Conservation (phyloP, 1,284 basidiomycete species). For the Tremellales sp. region DNA sequence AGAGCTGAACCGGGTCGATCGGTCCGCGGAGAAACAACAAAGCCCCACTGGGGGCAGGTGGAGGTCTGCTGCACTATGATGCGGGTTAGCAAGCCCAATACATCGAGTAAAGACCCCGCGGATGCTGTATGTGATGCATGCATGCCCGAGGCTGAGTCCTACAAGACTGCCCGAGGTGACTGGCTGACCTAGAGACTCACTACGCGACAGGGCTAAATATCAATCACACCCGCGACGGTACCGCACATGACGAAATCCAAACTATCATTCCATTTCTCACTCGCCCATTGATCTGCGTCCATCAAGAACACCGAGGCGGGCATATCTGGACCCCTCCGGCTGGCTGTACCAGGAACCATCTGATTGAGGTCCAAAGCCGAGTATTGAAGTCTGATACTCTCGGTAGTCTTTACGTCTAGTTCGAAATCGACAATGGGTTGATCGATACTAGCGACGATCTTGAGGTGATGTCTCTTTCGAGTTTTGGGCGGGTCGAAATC, state of each 20-base stretch:
- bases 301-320: constrained; percentile 39
- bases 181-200: too few relatives aligned
- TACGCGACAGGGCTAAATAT: too few relatives aligned
- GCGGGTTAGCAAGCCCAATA: too few relatives aligned
- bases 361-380: constrained; percentile 44
- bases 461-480: constrained; percentile 81
- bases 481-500: constrained; percentile 69
- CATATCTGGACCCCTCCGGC: constrained; percentile 33
- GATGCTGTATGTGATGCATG: too few relatives aligned
- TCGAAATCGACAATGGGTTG: constrained; percentile 35
- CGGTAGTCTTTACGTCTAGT: constrained; percentile 23
- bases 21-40: too few relatives aligned
- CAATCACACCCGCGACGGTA: constrained; percentile 37
- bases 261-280: constrained; percentile 30
- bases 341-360: constrained; percentile 44
- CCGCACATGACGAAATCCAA: constrained; percentile 43
- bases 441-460: constrained; percentile 52
- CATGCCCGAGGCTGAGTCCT: too few relatives aligned
- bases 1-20: too few relatives aligned
- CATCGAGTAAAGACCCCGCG: too few relatives aligned
- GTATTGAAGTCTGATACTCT: constrained; percentile 35
- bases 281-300: constrained; percentile 41
- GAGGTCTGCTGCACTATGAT: too few relatives aligned
- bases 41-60: too few relatives aligned
- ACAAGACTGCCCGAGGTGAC: too few relatives aligned